Evolutionary conservation across 371 early-diverging fungal species (phyloP), one percentile per base, ranked within the genome.

Genomic region (Rhizomucor miehei): DNA sequence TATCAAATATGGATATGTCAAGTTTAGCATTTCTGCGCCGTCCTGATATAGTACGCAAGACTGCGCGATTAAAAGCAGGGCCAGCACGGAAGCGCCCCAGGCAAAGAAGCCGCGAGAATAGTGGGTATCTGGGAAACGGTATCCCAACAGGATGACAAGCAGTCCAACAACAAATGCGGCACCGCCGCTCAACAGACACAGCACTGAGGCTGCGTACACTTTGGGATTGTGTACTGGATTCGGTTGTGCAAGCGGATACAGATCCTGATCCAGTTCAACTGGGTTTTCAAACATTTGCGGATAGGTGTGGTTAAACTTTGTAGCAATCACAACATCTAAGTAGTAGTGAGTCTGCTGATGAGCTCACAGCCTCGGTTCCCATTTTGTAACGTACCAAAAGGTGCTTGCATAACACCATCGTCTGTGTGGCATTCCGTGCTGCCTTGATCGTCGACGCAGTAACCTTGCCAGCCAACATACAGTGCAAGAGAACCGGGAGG

Each of bases 71-170:
- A 71, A 38, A 11, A 77, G 47, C 0, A 77, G 49, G 3, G 69
- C 51, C 10, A 71, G 52, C 0, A 69, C 60, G 3, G 71, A 39
- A 9, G 71, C 56, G 13, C 56, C 67, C 20, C 59, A 56, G 9
- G 71, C 69, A 10, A 73, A 53, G 40, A 77, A 77, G 14, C 71
- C 77, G 40, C 77, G 63, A 13, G 71, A 54, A 56, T 69, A 73
- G 48, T 66, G 50, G 36, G 63, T 54, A 45, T 77, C 77, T 14
- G 54, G 60, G 36, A 70, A 67, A 24, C 44, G 47, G 6, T 52
- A 53, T 17, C 63, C 67, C 20, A 38, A 39, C 5, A 58, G 13
- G 3, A 55, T 39, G 17, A 63, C 54, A 10, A 54, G 40, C 2
- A 71, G 1, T 12, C 66, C 65, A 0, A 67, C 52, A 3, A 57